These are phyloP conservation scores for Dendrostoma leiphaemia DNA, from an alignment of 2,329 filamentous ascomycete genomes.

Conservation along the genomic window DNA sequence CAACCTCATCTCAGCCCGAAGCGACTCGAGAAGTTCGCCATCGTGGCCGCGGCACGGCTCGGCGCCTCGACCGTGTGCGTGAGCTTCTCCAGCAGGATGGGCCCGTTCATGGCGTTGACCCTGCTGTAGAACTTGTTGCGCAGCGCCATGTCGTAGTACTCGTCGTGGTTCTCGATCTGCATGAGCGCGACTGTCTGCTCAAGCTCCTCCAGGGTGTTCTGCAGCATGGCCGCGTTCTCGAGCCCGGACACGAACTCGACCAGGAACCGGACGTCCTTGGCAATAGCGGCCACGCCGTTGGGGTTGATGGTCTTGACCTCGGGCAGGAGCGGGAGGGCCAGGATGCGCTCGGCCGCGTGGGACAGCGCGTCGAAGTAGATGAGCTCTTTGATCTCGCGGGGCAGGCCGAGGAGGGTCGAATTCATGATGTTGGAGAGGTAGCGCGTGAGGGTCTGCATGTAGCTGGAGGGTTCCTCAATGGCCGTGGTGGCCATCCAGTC, in stretches of 20 bases:
- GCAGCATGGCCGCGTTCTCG: slow-evolving; percentile 79
- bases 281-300: slow-evolving; percentile 76
- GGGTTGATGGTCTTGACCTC: slow-evolving; percentile 85
- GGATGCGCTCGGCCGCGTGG: slow-evolving; percentile 82
- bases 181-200: slow-evolving; percentile 90
- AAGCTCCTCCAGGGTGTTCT: slow-evolving; percentile 87
- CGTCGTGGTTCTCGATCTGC: slow-evolving; percentile 85
- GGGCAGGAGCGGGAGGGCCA: slow-evolving; percentile 73
- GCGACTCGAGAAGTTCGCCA: slow-evolving; percentile 71
- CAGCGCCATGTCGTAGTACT: slow-evolving; percentile 90
- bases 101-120: slow-evolving; percentile 88
- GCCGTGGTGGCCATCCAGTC: slow-evolving; percentile 69
- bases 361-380: slow-evolving; percentile 97
- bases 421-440: slow-evolving; percentile 97
- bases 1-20: slow-evolving; percentile 60
- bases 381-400: slow-evolving; percentile 91
- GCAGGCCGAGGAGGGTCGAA: slow-evolving; percentile 87
- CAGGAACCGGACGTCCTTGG: slow-evolving; percentile 80
- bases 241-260: slow-evolving; percentile 83
- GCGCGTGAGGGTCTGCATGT: slow-evolving; percentile 91
- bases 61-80: slow-evolving; percentile 61
- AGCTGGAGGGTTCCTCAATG: slow-evolving; percentile 76
- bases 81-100: slow-evolving; percentile 84
- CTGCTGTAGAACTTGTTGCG: slow-evolving; percentile 91
- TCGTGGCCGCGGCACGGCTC: slow-evolving; percentile 59